phyloP scores from a whole-genome alignment of 352 stramenopile species.

The Bremia lactucae region DNA sequence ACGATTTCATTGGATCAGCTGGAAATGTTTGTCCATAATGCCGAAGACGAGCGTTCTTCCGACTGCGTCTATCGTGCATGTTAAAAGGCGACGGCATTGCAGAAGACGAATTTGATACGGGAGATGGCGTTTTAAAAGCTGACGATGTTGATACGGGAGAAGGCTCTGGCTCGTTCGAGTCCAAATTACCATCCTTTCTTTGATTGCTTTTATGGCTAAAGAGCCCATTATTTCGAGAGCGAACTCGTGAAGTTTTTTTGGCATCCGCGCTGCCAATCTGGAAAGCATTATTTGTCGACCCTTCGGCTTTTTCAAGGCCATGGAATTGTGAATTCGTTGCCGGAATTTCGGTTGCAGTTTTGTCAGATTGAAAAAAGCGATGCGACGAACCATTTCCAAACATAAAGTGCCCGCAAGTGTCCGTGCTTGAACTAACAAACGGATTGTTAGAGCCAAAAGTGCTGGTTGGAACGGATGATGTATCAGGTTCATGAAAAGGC shows the following conservation, averaged over 20 bases:
- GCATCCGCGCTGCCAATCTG: slow-evolving; percentile 13
- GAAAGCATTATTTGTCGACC: slow-evolving; percentile 11
- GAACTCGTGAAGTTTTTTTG: slow-evolving; percentile 12
- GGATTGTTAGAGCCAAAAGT: slow-evolving; percentile 3
- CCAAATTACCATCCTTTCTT: slow-evolving; percentile 8
- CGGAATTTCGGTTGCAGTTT: slow-evolving; percentile 1
- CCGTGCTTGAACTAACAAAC: not conserved
- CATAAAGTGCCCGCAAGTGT: slow-evolving; percentile 7
- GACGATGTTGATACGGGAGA: slow-evolving; percentile 4
- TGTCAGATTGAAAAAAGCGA: slow-evolving; percentile 13
- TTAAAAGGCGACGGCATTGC: slow-evolving; percentile 22
- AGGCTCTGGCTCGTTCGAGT: slow-evolving; percentile 9
- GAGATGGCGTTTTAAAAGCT: no score
- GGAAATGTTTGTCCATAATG: slow-evolving; percentile 18
- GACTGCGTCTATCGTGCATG: slow-evolving; percentile 12
- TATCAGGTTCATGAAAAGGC: not conserved
- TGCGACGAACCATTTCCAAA: slow-evolving; percentile 12
- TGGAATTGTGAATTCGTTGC: not conserved
- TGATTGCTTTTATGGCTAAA: slow-evolving; percentile 24
- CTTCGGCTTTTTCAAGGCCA: not conserved
- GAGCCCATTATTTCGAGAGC: slow-evolving; percentile 17
- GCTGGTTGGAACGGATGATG: not conserved
- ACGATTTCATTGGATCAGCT: slow-evolving; percentile 40
- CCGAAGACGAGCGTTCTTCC: slow-evolving; percentile 23
- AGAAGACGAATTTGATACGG: no score